A percentile compares a stretch with the other conserved stretches of the same genome.
Evolutionary conservation across 2,329 filamentous ascomycete species (phyloP).

Genomic region (Catunica adiposa): DNA sequence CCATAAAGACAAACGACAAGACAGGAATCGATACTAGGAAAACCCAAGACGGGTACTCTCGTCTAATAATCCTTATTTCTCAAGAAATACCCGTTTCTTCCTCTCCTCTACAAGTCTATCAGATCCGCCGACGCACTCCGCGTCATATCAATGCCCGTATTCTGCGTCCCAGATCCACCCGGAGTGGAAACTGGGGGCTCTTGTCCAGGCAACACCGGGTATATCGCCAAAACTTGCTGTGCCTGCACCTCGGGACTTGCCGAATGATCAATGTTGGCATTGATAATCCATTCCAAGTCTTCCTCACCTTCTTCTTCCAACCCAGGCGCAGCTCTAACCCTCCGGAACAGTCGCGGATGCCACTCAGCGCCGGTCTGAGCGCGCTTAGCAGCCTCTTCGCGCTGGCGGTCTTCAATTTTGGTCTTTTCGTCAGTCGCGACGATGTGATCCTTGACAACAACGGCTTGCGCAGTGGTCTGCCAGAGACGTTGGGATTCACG

Average conservation of each 20-base stretch:
- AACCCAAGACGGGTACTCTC: no score
- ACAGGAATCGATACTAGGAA: background rate
- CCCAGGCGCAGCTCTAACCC: constrained; percentile 52
- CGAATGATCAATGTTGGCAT: constrained; percentile 57
- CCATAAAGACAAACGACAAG: background rate
- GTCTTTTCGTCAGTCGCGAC: constrained; percentile 88
- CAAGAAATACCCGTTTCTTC: background rate
- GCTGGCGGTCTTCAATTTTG: constrained; percentile 84
- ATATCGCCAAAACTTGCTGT: constrained; percentile 73
- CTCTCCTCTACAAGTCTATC: constrained; percentile 10
- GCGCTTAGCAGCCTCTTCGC: constrained; percentile 70
- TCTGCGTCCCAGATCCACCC: constrained; percentile 37
- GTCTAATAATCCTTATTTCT: no score
- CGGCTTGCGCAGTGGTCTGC: constrained; percentile 63
- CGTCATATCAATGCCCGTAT: constrained; percentile 4
- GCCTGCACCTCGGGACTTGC: constrained; percentile 42
- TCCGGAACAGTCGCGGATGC: constrained; percentile 72
- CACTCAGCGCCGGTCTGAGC: constrained; percentile 68
- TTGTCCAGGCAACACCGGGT: constrained; percentile 70
- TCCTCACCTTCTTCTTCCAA: constrained; percentile 67
- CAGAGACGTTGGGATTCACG: constrained; percentile 83
- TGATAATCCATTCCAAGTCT: constrained; percentile 87
- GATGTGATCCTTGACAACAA: constrained; percentile 73
- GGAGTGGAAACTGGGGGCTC: constrained; percentile 33
- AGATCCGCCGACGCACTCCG: constrained; percentile 11